These are phyloP conservation scores for Chondrus crispus DNA, from an alignment of 23 red algal species.

Conservation along the genomic window DNA sequence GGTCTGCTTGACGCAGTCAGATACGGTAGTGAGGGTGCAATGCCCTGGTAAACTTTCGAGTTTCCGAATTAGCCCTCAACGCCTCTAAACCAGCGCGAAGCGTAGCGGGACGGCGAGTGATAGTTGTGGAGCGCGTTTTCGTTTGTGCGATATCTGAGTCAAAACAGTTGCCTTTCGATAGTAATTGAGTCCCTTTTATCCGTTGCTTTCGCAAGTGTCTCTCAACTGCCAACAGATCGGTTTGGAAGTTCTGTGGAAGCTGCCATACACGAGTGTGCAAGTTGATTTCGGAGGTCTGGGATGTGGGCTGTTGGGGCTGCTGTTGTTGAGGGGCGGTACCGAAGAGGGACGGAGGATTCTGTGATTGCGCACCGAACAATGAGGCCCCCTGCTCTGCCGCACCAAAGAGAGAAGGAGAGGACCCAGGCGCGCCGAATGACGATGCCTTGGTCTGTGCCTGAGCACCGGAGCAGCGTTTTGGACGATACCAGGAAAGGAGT, in stretches of 20 bases:
- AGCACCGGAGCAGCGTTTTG: too few relatives aligned
- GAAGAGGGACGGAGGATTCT: too few relatives aligned
- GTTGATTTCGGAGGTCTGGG: constrained; percentile 23
- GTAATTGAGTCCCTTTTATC: constrained; percentile 1
- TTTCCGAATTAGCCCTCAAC: not conserved
- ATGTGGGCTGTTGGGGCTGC: too few relatives aligned
- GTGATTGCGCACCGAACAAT: too few relatives aligned
- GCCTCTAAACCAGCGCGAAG: constrained; percentile 1
- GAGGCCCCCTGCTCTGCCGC: not conserved
- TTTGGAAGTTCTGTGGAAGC: constrained; percentile 39
- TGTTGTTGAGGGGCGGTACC: too few relatives aligned
- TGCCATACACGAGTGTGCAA: constrained; percentile 19
- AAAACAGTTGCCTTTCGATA: not conserved
- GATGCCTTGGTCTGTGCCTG: too few relatives aligned
- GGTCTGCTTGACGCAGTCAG: too few relatives aligned
- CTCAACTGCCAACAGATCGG: constrained; percentile 36
- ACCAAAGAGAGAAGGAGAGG: constrained; percentile 35
- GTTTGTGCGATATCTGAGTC: constrained; percentile 1
- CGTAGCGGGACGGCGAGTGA: not conserved
- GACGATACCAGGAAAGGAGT: too few relatives aligned
- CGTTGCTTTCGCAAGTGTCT: constrained; percentile 40
- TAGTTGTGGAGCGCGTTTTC: not conserved
- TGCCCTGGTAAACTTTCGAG: too few relatives aligned
- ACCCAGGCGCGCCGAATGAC: not conserved
- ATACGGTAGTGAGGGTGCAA: too few relatives aligned